Evolutionary conservation across 805 yeast species (phyloP), one percentile per base, ranked within the genome.

Genomic region (Candida succiphila): DNA sequence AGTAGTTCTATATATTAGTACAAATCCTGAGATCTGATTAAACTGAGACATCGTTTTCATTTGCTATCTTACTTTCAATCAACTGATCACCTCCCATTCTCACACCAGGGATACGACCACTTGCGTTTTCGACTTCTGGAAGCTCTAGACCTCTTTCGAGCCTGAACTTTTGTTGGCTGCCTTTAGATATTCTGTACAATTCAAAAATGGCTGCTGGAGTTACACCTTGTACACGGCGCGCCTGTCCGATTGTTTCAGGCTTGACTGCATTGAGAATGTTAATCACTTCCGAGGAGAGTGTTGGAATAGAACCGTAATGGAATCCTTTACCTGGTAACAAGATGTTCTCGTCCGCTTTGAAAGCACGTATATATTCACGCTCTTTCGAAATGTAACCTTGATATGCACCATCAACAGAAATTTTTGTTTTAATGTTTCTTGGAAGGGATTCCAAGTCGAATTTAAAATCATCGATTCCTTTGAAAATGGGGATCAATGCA

Each of bases 221-320:
- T 2, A 92, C 77, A 1, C 98, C 97, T 48, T 92, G 94, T 10
- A 89, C 81, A 44, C 97, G 67, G 51, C 95, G 69, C 0, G 97
- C 97, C 52, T 92, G 97, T 0, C 97, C 97, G 29, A 92, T 74
- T 0, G 96, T 92, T 34, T 74, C 73, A 0, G 98, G 98, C 40
- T 83, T 79, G 13, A 85, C 75, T 9, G 68, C 65, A 46, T 85
- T 83, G 35, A 92, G 61, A 9, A 82, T 58, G 14, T 62, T 64
- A 36, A 81, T 72, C 20, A 78, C 88, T 49, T 89, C 96, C 18
- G 72, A 65, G 2, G 94, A 82, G n/a, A 89, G 57, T 0, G 84
- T 72, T 14, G 72, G 66, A 32, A 79, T 44, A 12, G 61, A 49
- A 10, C 67, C 46, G 51, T 88, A 89, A 41, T 78, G 79, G 44